These are phyloP conservation scores for Hyaloperonospora arabidopsidis DNA, from an alignment of 352 stramenopile genomes.

Conservation along the genomic window DNA sequence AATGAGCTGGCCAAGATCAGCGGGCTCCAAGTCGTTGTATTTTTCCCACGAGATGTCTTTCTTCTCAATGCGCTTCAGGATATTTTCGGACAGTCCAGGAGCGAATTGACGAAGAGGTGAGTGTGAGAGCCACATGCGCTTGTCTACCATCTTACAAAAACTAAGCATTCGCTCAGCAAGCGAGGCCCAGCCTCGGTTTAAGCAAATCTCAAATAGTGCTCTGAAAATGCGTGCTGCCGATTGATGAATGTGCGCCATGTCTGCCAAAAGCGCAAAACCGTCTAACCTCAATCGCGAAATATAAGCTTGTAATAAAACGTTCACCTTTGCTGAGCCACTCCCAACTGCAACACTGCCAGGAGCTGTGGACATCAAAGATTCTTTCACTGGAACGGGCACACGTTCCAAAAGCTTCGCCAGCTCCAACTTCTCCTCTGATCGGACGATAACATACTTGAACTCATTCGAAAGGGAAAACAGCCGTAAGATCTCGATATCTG, in stretches of 20 bases:
- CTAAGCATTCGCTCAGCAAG: constrained; percentile 92
- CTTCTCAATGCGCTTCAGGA: constrained; percentile 95
- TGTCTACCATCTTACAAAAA: constrained; percentile 99
- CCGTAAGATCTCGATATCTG: constrained; percentile 99
- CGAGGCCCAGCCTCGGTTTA: constrained; percentile 92
- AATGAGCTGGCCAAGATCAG: constrained; percentile 96
- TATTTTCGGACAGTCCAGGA: constrained; percentile 88
- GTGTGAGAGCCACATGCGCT: constrained; percentile 97
- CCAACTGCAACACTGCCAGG: constrained; percentile 32
- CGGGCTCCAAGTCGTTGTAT: constrained; percentile 94
- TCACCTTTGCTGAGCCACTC: constrained; percentile 93
- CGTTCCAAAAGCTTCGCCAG: constrained; percentile 94
- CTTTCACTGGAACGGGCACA: constrained; percentile 98
- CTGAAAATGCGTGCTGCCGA: constrained; percentile 97
- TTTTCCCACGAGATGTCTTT: constrained; percentile 98
- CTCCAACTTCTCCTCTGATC: constrained; percentile 98
- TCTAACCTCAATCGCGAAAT: constrained; percentile 97
- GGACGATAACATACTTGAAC: constrained; percentile 98
- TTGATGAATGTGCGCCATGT: constrained; percentile 99
- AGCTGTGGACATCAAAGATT: constrained; percentile 63
- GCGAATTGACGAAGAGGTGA: constrained; percentile 96
- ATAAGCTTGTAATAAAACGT: constrained; percentile 98
- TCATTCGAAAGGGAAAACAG: constrained; percentile 98
- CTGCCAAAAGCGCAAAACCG: constrained; percentile 96
- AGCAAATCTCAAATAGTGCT: constrained; percentile 98